phyloP scores from a whole-genome alignment of 495 filamentous ascomycete species.

The Aspergillus funiculosus region DNA sequence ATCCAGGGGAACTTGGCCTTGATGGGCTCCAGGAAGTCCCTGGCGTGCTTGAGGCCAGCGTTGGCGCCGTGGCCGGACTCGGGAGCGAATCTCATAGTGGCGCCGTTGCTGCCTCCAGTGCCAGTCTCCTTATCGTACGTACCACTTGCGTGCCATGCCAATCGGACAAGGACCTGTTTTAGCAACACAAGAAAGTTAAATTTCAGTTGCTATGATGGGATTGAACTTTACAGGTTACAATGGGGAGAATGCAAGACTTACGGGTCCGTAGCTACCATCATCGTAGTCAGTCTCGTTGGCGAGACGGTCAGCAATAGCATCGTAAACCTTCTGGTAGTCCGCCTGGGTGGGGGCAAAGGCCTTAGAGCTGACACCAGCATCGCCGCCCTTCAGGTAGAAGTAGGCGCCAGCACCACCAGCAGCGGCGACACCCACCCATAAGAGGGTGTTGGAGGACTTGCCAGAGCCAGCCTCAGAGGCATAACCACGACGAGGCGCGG shows the following conservation, averaged over 20 bases:
- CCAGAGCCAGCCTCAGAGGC: slow-evolving; percentile 58
- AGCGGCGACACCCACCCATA: slow-evolving; percentile 52
- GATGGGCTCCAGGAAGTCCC: slow-evolving; percentile 87
- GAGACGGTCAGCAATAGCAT: slow-evolving; percentile 70
- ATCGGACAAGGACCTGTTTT: slow-evolving; percentile 59
- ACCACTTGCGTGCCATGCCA: slow-evolving; percentile 83
- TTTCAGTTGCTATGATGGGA: neutral
- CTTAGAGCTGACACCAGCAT: slow-evolving; percentile 33
- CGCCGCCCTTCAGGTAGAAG: slow-evolving; percentile 57
- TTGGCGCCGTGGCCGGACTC: slow-evolving; percentile 93
- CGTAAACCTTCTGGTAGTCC: slow-evolving; percentile 96
- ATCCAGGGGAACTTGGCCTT: slow-evolving; percentile 94
- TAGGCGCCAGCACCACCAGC: slow-evolving; percentile 65
- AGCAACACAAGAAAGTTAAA: slow-evolving; percentile 9
- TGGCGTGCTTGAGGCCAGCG: slow-evolving; percentile 79
- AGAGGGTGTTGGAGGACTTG: slow-evolving; percentile 45
- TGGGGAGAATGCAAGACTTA: slow-evolving; percentile 26
- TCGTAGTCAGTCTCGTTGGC: slow-evolving; percentile 93
- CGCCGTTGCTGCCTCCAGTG: slow-evolving; percentile 92
- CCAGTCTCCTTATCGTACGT: slow-evolving; percentile 85
- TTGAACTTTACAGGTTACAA: no score
- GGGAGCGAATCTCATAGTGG: slow-evolving; percentile 95
- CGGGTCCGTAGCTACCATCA: slow-evolving; percentile 92
- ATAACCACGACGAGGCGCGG: slow-evolving; percentile 66
- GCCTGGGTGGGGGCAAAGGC: slow-evolving; percentile 66